Conservation (phyloP, 805 yeast genomes). For the Lipomyces kockii region DNA sequence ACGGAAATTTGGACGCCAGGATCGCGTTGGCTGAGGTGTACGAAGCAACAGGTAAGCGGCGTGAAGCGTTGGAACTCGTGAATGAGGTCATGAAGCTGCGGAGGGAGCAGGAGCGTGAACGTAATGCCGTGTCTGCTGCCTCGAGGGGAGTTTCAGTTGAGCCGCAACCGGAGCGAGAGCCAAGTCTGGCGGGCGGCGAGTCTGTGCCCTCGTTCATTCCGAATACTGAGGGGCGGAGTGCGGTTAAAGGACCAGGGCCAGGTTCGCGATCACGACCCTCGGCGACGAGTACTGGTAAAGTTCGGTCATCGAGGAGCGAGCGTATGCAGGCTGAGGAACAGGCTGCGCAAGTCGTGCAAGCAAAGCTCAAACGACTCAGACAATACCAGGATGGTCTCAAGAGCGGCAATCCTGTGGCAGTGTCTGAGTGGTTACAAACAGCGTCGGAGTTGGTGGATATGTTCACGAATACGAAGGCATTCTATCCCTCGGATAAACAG, state of each 20-base stretch:
- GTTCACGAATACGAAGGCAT: conserved; percentile 74
- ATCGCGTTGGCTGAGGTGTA: conserved; percentile 82
- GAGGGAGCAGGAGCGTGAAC: conserved; percentile 32
- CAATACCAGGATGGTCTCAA: conserved; percentile 30
- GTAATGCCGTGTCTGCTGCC: conserved; percentile 2
- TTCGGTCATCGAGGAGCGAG: conserved; percentile 22
- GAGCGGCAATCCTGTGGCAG: conserved; percentile 58
- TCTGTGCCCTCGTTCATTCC: conserved; percentile 31
- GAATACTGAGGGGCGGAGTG: conserved; percentile 17
- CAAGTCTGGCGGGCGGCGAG: conserved; percentile 7
- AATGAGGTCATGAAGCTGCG: conserved; percentile 39
- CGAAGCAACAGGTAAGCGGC: conserved; percentile 49
- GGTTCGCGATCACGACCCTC: conserved; percentile 12
- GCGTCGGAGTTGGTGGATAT: conserved; percentile 84
- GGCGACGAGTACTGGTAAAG: conserved; percentile 1
- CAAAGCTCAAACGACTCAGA: conserved; percentile 25
- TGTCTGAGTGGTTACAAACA: conserved; percentile 77
- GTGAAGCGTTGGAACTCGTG: conserved; percentile 44
- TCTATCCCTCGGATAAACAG: conserved; percentile 77
- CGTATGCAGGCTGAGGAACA: conserved; percentile 30
- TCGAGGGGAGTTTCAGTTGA: conserved; percentile 5
- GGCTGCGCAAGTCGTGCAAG: conserved; percentile 25
- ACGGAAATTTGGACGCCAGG: conserved; percentile 68
- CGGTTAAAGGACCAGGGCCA: conserved; percentile 5
- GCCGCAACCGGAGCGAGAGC: not conserved